phyloP scores from a whole-genome alignment of 805 yeast species.

The Clavispora asparagi region DNA sequence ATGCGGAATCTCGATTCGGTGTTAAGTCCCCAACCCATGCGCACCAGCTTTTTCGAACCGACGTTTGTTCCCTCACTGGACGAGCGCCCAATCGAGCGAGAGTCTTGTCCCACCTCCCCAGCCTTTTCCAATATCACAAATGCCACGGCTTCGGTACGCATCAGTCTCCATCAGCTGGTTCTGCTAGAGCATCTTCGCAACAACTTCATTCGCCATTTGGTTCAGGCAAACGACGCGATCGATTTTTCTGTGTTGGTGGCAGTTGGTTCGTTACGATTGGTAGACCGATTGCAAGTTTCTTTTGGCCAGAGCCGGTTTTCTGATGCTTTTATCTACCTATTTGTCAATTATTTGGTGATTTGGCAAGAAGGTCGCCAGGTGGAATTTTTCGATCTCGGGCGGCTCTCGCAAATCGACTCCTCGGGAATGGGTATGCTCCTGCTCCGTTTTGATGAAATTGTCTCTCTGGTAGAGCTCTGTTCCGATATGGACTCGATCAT shows the following conservation, averaged over 20 bases:
- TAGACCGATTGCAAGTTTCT: constrained; percentile 27
- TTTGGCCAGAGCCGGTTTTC: constrained; percentile 6
- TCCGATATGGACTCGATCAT: constrained; percentile 27
- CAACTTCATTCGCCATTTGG: constrained; percentile 23
- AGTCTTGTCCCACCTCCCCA: background rate
- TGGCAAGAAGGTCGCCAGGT: constrained; percentile 9
- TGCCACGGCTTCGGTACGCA: constrained; percentile 14
- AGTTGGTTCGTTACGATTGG: constrained; percentile 33
- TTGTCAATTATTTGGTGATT: constrained; percentile 28
- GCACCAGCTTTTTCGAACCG: background rate
- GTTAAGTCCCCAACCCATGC: background rate
- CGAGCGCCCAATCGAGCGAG: background rate
- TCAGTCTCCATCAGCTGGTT: constrained; percentile 12
- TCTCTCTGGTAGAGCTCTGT: background rate
- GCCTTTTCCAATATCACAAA: background rate
- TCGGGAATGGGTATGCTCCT: background rate
- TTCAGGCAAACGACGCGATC: constrained; percentile 19
- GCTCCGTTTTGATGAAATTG: background rate
- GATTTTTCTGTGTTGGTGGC: constrained; percentile 22
- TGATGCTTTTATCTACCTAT: constrained; percentile 23
- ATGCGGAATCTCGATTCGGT: background rate
- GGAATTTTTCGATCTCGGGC: background rate
- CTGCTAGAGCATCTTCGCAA: constrained; percentile 26
- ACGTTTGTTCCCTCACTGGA: background rate
- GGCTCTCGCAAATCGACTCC: background rate